phyloP scores from a whole-genome alignment of 148 eudicot genomes.

The Mesembryanthemum crystallinum region DNA sequence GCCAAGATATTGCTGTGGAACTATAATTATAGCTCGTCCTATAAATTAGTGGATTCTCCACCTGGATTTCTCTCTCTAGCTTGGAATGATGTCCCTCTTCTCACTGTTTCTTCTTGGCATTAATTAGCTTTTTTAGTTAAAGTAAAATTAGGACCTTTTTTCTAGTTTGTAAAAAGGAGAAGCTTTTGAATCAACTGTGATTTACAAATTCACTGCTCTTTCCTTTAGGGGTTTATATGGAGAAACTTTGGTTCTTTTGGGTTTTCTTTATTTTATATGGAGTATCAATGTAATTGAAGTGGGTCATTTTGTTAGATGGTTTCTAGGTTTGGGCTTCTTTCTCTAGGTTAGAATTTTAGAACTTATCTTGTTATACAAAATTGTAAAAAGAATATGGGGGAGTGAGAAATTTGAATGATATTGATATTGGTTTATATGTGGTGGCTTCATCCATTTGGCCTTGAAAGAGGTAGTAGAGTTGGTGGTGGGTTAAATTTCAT shows the following conservation, averaged over 20 bases:
- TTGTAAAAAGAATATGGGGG: constrained; percentile 31
- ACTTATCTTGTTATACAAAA: constrained; percentile 19
- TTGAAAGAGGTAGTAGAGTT: too few relatives aligned
- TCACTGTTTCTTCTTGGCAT: constrained; percentile 88
- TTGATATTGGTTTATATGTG: too few relatives aligned
- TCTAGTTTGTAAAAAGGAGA: background rate
- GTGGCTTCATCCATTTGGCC: too few relatives aligned
- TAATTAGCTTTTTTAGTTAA: constrained; percentile 17
- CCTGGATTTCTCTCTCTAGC: constrained; percentile 77
- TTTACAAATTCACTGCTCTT: background rate
- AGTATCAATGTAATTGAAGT: constrained; percentile 24
- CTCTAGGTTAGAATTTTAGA: background rate
- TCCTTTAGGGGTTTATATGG: background rate
- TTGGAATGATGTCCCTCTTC: constrained; percentile 72
- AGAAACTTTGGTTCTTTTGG: background rate
- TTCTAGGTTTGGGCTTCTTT: background rate
- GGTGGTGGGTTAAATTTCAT: too few relatives aligned
- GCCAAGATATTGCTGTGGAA: constrained; percentile 74
- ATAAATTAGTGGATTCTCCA: constrained; percentile 46
- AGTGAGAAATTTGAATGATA: constrained; percentile 13
- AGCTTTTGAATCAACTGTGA: background rate
- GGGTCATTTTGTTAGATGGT: constrained; percentile 1
- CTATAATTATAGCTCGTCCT: constrained; percentile 60
- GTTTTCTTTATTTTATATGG: background rate
- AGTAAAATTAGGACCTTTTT: background rate